Base-by-base conservation (phyloP, 805 yeast genomes). In the Kluyveromyces nonfermentans region DNA sequence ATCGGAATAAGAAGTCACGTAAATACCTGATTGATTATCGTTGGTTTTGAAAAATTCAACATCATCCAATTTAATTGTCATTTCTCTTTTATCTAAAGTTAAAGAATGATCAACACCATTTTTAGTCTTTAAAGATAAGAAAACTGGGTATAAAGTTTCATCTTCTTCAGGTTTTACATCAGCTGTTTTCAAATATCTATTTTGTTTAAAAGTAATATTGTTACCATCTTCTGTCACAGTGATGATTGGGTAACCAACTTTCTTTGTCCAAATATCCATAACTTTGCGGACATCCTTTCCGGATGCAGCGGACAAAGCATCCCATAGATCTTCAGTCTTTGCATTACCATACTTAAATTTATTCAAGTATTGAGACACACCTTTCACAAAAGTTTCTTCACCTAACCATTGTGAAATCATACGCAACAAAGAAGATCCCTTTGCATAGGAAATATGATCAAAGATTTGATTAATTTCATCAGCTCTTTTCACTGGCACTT, bases 381-480 rank as follows among this genome's bases (percentile, higher is more conserved):
- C 93, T 60, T 78, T 79, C 53, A 83, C 75, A 64, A 84, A 84
- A 25, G 69, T 73, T 50, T 82, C 86, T 61, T 78, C 89, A 41
- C 90, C 90, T 51, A 84, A 71, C 82, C 87, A 82, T 54, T 74
- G 75, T 35, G 86, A 77, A 53, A 84, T 76, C 95, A 83, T 85
- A 63, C 85, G 78, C 63, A 83, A 73, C 47, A 82, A 69, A 5
- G 87, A 78, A 16, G 90, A 81, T 53, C 95, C 95, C 65, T 85
- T 85, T 31, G 83, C 71, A 62, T 85, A 85, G 8, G 93, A 83
- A 53, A 85, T 85, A 36, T 88, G 85, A 62, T 85, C 94, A 59
- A 85, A 85, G 51, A 85, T 82, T 69, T 85, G 93, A 62, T 82
- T 82, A 53, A 85, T 82, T 59, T 85, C 89, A 54, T 78, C 83